A percentile compares a stretch with the other conserved stretches of the same genome.
Conservation (phyloP, 768 basidiomycete species). For the Russula sp. region DNA sequence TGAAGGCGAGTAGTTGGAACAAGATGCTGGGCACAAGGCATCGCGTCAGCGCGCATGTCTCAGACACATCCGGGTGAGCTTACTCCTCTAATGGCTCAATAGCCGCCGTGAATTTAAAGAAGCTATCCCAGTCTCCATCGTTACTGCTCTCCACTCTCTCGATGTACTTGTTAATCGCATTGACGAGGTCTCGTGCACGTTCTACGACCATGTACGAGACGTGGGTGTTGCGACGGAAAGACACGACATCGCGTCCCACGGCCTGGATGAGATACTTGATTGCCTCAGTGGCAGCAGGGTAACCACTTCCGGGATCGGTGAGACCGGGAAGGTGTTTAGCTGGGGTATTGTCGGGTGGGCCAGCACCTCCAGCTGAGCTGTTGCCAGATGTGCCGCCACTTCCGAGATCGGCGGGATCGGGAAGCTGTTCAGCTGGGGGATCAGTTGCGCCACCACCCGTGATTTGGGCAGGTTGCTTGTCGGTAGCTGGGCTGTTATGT, state of each 20-base stretch:
- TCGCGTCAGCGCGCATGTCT: not conserved
- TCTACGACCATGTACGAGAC: slow-evolving; percentile 22
- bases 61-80: not conserved
- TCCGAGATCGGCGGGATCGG: no score
- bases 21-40: slow-evolving; percentile 2
- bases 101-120: slow-evolving; percentile 20
- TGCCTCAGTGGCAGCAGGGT: slow-evolving; percentile 18
- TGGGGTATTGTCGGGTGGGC: not conserved
- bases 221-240: slow-evolving; percentile 23
- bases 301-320: not conserved
- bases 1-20: slow-evolving; percentile 7
- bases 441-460: no score
- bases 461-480: no score
- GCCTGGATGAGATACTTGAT: slow-evolving; percentile 21
- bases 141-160: slow-evolving; percentile 8
- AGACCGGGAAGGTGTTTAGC: not conserved
- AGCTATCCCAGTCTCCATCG: slow-evolving; percentile 20
- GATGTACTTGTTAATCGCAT: slow-evolving; percentile 20
- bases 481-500: not conserved
- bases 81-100: slow-evolving; percentile 25
- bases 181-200: slow-evolving; percentile 21
- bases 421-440: no score
- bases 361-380: no score
- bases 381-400: not conserved
- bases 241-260: slow-evolving; percentile 17